Base-by-base conservation (phyloP, 2,329 filamentous ascomycete genomes). In the Calonectria honghensis region DNA sequence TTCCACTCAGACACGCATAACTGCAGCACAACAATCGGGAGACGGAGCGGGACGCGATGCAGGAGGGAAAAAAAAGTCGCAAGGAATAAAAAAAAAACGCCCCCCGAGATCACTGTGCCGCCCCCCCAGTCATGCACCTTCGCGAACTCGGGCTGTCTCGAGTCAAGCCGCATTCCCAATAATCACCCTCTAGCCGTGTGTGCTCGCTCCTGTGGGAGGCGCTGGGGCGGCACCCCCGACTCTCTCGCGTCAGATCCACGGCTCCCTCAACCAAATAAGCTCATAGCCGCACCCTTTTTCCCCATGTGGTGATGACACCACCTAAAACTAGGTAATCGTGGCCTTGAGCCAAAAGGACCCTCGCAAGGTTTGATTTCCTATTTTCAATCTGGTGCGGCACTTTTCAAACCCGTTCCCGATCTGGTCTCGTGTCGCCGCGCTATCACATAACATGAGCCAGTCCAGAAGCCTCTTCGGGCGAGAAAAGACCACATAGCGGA, bases 51-150 rank as follows among this genome's bases (percentile, higher is more conserved):
- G n/a, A 18, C n/a, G 54, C 54, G 32, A 32, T 32, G 31, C 31
- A 32, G 27, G 14, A 31, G 20, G 41, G 10, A n/a, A 48, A 18
- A 2, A 11, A 48, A 18, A 48, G 31, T 32, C 31, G 31, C 31
- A 32, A 32, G 31, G 31, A 32, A 32, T 6, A 20, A n/a, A 4
- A 35, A 16, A 39, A 67, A 67, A 35, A 50, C 31, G 31, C 35
- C 32, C 41, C 54, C 41, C 41, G 20, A 48, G 41, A 41, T 18
- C 41, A 63, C 54, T 70, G 67, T 63, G 54, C 20, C 39, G 39
- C 54, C 63, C 27, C 24, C 24, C 64, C 48, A 41, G 67, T 70
- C 67, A 72, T 72, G 69, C 69, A 57, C 20, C 51, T 41, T 54
- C 27, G 35, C 27, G 31, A 61, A 72, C 45, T 50, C 45, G 65